Conservation (phyloP, 192 early-diverging fungal species). For the Jimgerdemannia lactiflua region DNA sequence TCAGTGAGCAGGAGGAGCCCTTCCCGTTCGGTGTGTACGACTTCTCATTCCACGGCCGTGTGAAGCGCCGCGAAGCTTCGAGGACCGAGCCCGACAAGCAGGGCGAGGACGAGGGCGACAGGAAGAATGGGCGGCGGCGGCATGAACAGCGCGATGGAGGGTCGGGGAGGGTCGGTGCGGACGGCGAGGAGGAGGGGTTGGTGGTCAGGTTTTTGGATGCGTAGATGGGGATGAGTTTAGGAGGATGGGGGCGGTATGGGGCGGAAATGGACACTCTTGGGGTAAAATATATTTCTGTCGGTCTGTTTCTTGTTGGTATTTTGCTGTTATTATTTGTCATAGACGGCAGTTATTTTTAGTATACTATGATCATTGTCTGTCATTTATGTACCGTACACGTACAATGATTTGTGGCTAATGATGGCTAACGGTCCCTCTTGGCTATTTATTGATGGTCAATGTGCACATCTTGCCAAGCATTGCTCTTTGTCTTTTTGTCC, state of each 20-base stretch:
- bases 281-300: too few species aligned
- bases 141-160: not conserved
- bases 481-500: too few species aligned
- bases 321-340: not conserved
- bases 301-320: not conserved
- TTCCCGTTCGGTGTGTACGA: slow-evolving; percentile 33
- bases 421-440: too few species aligned
- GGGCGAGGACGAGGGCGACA: not conserved
- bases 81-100: not conserved
- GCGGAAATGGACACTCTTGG: not conserved
- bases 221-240: not conserved
- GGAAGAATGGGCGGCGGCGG: not conserved
- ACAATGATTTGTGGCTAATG: too few species aligned
- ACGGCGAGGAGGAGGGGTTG: not conserved
- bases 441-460: too few species aligned
- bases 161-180: not conserved
- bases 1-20: slow-evolving; percentile 21
- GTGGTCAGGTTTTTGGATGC: not conserved
- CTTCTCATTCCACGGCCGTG: slow-evolving; percentile 30
- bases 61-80: not conserved
- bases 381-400: too few species aligned
- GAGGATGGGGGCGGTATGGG: not conserved
- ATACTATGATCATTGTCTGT: too few species aligned
- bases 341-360: too few species aligned
- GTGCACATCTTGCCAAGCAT: too few species aligned